A percentile compares a stretch with the other conserved stretches of the same genome.
Evolutionary conservation across 441 rosid genomes (phyloP).

Genomic region (Flueggea neowawraea): DNA sequence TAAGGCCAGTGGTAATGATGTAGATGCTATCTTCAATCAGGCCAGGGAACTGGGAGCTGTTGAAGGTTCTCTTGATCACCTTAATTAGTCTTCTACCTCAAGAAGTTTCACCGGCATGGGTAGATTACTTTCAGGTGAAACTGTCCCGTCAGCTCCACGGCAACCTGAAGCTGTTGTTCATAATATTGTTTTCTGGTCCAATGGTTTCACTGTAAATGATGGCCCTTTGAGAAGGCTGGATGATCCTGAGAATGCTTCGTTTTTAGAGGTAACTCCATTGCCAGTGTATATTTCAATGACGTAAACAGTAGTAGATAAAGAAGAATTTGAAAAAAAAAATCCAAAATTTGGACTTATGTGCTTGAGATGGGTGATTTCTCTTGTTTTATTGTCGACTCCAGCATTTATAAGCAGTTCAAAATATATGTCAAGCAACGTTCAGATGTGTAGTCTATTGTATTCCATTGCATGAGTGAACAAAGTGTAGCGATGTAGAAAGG

Average conservation of each 20-base stretch:
- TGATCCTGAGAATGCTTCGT: constrained; percentile 94
- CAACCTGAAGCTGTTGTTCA: constrained; percentile 85
- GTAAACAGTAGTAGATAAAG: too few species aligned
- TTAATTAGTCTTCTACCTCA: constrained; percentile 67
- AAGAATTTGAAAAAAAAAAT: too few species aligned
- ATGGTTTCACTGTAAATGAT: constrained; percentile 93
- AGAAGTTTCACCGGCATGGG: constrained; percentile 83
- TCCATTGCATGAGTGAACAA: too few species aligned
- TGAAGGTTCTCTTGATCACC: constrained; percentile 71
- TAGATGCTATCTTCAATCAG: constrained; percentile 86
- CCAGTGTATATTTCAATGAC: constrained; percentile 1
- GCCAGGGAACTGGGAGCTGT: constrained; percentile 94
- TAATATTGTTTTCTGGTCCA: constrained; percentile 88
- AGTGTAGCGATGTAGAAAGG: too few species aligned
- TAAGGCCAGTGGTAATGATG: constrained; percentile 54
- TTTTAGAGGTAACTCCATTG: constrained; percentile 67
- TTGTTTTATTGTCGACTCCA: too few species aligned
- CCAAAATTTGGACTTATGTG: background rate
- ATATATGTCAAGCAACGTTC: too few species aligned
- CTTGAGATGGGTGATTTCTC: too few species aligned
- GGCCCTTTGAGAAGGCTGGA: constrained; percentile 90
- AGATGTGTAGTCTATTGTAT: too few species aligned
- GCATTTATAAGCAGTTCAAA: too few species aligned
- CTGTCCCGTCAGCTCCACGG: constrained; percentile 62
- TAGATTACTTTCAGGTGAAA: constrained; percentile 85